A percentile compares a stretch with the other conserved stretches of the same genome.
These are phyloP conservation scores for Exophiala dermatitidis DNA, from an alignment of 2,329 filamentous ascomycete genomes.

Conservation along the genomic window DNA sequence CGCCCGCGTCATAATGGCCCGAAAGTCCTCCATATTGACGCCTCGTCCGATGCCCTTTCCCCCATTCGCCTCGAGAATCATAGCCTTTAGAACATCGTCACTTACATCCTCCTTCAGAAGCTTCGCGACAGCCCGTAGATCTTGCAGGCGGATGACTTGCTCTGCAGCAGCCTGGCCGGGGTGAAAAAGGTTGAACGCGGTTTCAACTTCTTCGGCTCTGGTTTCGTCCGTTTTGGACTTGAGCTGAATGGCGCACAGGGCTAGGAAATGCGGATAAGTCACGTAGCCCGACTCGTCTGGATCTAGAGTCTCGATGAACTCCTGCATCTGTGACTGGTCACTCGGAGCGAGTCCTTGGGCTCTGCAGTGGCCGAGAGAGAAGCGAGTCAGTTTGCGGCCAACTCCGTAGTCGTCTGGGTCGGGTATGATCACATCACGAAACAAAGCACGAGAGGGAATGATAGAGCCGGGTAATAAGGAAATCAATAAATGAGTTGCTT, in stretches of 20 bases:
- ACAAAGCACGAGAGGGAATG: background rate
- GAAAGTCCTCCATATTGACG: conserved; percentile 73
- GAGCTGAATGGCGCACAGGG: conserved; percentile 80
- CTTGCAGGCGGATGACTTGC: background rate
- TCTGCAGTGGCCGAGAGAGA: conserved; percentile 38
- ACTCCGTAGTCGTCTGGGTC: background rate
- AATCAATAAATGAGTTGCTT: too few species aligned
- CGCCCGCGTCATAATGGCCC: conserved; percentile 74
- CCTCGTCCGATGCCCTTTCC: conserved; percentile 63
- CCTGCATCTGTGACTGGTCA: conserved; percentile 56
- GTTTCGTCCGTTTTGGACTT: conserved; percentile 48
- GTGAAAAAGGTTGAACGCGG: conserved; percentile 76
- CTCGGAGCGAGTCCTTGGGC: conserved; percentile 71
- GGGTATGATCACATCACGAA: background rate
- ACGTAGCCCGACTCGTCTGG: conserved; percentile 73
- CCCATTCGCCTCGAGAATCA: conserved; percentile 90
- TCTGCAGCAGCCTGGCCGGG: conserved; percentile 34
- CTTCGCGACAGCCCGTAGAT: conserved; percentile 1
- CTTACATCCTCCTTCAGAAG: conserved; percentile 76
- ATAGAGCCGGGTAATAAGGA: background rate
- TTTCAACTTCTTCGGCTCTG: conserved; percentile 61
- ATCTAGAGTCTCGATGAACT: conserved; percentile 75
- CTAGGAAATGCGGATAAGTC: conserved; percentile 72
- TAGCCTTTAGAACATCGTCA: conserved; percentile 79
- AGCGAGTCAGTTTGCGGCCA: background rate